A percentile compares a stretch with the other conserved stretches of the same genome.
Evolutionary conservation across 768 basidiomycete species (phyloP).

Genomic region (Lactifluus hygrophoroides): DNA sequence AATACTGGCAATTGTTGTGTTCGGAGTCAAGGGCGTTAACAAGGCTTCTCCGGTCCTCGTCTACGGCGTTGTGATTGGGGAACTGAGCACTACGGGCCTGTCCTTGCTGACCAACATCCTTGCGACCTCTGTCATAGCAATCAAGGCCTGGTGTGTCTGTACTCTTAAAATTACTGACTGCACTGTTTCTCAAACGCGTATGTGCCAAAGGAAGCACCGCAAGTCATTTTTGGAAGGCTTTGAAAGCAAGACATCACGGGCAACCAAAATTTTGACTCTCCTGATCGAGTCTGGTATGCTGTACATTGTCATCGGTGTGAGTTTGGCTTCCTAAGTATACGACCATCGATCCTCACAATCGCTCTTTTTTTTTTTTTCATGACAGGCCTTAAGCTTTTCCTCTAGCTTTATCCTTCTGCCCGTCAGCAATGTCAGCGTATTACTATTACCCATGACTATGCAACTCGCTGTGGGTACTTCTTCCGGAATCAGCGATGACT

Average conservation of each 20-base stretch:
- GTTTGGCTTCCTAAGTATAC: not conserved
- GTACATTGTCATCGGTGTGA: constrained; percentile 3
- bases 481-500: not conserved
- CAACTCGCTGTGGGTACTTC: not conserved
- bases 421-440: not conserved
- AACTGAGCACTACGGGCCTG: not conserved
- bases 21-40: not conserved
- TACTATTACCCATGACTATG: not conserved
- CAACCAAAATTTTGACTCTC: not conserved
- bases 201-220: not conserved
- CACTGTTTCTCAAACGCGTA: not conserved
- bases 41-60: too few species aligned
- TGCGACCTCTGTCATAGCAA: not conserved
- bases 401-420: not conserved
- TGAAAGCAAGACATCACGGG: not conserved
- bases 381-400: not conserved
- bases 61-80: too few species aligned
- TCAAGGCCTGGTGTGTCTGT: not conserved
- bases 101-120: not conserved
- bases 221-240: not conserved
- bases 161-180: not conserved
- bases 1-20: not conserved
- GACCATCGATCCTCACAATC: not conserved
- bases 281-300: constrained; percentile 2
- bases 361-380: too few species aligned